A percentile compares a stretch with the other conserved stretches of the same genome.
Evolutionary conservation across 179 eudicot genomes (phyloP).

Genomic region (Beta corolliflora): DNA sequence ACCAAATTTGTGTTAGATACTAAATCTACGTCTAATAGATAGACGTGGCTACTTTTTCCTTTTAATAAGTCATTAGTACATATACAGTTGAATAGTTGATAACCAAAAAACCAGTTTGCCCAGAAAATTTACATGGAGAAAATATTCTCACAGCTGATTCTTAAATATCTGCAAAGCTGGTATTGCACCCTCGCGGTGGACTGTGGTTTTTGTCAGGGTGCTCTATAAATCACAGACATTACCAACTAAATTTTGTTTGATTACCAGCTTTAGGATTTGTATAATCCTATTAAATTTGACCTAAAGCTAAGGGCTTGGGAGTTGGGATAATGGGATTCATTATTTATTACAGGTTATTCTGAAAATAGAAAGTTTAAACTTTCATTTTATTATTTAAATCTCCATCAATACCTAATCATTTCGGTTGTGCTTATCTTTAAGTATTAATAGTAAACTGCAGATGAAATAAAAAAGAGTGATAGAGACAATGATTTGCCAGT

Average conservation of each 20-base stretch:
- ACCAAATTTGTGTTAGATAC: no score
- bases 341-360: no score
- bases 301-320: no score
- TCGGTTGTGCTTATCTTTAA: constrained; percentile 19
- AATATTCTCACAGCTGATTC: not conserved
- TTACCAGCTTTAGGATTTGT: constrained; percentile 18
- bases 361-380: no score
- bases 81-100: no score
- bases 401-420: constrained; percentile 12
- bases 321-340: no score
- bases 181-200: not conserved
- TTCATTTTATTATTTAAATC: not conserved
- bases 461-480: not conserved
- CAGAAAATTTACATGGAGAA: not conserved
- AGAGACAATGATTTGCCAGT: constrained; percentile 19
- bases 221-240: constrained; percentile 19
- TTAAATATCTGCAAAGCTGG: not conserved
- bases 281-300: not conserved
- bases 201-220: not conserved
- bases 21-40: no score
- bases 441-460: not conserved
- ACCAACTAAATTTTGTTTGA: constrained; percentile 23
- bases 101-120: not conserved
- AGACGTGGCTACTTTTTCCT: no score
- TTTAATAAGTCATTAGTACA: no score